These are phyloP conservation scores for Claviceps capensis DNA, from an alignment of 2,329 filamentous ascomycete genomes.

Conservation along the genomic window DNA sequence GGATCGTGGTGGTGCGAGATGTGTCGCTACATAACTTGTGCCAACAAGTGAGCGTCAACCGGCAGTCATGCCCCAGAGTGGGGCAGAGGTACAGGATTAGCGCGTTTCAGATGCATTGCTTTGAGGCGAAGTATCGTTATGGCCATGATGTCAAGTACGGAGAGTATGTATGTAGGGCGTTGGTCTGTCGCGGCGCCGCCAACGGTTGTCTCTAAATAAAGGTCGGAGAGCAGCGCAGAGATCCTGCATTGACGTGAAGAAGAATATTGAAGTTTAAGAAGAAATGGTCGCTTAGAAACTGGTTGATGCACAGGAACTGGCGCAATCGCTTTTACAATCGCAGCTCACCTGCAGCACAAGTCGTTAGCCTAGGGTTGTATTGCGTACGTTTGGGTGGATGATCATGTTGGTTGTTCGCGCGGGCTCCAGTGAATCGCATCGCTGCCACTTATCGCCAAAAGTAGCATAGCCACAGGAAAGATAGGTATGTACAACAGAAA, in stretches of 20 bases:
- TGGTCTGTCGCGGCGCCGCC: too few species aligned
- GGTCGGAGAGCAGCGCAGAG: not conserved
- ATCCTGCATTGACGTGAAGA: not conserved
- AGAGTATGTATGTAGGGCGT: too few species aligned
- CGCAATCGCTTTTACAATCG: not conserved
- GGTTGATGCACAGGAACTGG: not conserved
- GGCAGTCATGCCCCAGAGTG: constrained; percentile 3
- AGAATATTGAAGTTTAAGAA: too few species aligned
- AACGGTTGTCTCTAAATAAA: too few species aligned
- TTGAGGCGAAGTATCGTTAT: constrained; percentile 1
- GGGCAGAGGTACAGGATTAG: constrained; percentile 7
- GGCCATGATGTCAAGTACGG: too few species aligned
- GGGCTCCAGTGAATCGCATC: not conserved
- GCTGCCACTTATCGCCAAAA: not conserved
- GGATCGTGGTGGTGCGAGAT: constrained; percentile 1
- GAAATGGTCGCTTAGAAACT: not conserved
- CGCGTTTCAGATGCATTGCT: constrained; percentile 10
- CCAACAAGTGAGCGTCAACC: constrained; percentile 5
- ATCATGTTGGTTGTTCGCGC: not conserved
- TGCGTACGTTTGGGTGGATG: not conserved
- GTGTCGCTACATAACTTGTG: constrained; percentile 3
- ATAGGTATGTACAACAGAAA: too few species aligned
- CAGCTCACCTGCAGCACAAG: not conserved
- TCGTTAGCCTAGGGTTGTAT: not conserved
- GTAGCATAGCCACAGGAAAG: not conserved